Evolutionary conservation across 2,329 filamentous ascomycete species (phyloP).

Genomic region (Colletotrichum tamarilloi): DNA sequence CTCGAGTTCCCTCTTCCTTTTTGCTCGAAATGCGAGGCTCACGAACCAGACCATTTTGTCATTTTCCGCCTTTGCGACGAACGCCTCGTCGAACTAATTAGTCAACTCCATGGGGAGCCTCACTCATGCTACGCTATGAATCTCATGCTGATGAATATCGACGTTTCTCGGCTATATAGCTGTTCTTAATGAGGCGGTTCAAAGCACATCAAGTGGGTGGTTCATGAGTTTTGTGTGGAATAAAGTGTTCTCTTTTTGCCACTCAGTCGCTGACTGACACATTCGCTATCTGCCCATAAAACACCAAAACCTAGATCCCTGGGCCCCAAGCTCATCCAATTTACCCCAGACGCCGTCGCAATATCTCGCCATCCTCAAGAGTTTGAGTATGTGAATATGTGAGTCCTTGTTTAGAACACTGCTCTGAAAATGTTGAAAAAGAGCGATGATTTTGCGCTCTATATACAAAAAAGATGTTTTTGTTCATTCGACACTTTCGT

Average conservation of each 20-base stretch:
- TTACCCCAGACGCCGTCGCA: conserved; percentile 12
- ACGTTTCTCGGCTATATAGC: neutral
- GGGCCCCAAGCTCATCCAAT: neutral
- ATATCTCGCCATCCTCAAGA: neutral
- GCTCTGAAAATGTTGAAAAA: neutral
- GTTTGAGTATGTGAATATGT: neutral
- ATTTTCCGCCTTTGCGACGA: neutral
- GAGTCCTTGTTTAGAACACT: neutral
- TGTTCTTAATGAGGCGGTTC: neutral
- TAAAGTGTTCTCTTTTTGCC: neutral
- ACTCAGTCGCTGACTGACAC: neutral
- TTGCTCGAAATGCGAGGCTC: neutral
- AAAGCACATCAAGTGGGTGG: neutral
- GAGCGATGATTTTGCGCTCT: conserved; percentile 1
- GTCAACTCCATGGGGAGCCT: neutral
- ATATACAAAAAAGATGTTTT: neutral
- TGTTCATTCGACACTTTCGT: neutral
- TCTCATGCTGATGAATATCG: neutral
- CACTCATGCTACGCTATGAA: neutral
- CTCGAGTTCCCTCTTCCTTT: neutral
- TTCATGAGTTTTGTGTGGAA: neutral
- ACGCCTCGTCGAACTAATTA: neutral
- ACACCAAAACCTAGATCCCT: neutral
- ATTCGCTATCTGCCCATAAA: neutral
- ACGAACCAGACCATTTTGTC: neutral